Evolutionary conservation across 352 stramenopile genomes (phyloP), one percentile per base, ranked within the genome.

Genomic region (Phytophthora podocarpi): DNA sequence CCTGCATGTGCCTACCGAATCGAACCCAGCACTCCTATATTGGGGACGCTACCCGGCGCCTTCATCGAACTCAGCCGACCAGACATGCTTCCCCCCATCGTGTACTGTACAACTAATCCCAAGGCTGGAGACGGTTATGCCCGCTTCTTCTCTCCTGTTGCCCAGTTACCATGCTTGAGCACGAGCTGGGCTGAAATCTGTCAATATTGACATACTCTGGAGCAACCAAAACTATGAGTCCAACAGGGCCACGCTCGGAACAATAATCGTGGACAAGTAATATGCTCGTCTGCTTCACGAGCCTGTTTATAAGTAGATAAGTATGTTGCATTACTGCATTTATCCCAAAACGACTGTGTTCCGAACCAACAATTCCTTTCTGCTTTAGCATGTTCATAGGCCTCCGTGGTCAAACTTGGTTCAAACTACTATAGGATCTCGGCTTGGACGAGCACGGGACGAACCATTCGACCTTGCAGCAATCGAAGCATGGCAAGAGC

Each of bases 401-500:
- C 32, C 31, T 42, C 18, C 23, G 11, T 20, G 13, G 37, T 36
- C 11, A 9, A 40, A n/a, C 42, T 51, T 51, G n/a, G 9, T 37
- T 10, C 32, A 34, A 27, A 15, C 15, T 42, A 8, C 23, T 52
- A n/a, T n/a, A n/a, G n/a, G n/a, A n/a, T n/a, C 28, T 67, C 47
- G 15, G 64, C 45, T 54, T 67, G 60, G 15, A 81, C 36, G 42
- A 77, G 59, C 11, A 77, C 72, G 42, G 84, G 78, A n/a, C 84
- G 82, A 52, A 85, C 40, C 70, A 89, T 76, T 53, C 74, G 70
- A 2, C 74, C 74, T 21, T 69, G 64, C 1, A 78, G 67, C 2
- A 72, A 79, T 42, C 74, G 74, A 27, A 81, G 62, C 60, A 93
- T 71, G 41, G 78, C 82, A 20, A 91, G 56, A 1, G 59, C 59